These are phyloP conservation scores for Ophiostoma piceae DNA, from an alignment of 2,329 filamentous ascomycete species.

Conservation along the genomic window DNA sequence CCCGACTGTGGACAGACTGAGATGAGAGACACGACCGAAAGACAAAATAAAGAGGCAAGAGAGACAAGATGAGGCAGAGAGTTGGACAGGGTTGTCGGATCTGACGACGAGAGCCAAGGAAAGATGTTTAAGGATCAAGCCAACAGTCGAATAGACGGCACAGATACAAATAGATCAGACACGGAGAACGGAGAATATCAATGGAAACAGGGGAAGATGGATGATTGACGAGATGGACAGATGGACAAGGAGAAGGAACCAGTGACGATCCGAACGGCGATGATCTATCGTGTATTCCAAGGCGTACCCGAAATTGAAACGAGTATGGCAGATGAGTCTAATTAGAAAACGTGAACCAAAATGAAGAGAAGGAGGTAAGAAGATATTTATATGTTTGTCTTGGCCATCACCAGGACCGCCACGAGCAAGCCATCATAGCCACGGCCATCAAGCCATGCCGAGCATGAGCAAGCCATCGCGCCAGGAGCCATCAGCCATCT, in stretches of 20 bases:
- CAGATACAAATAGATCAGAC: background rate
- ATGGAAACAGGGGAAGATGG: background rate
- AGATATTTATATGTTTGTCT: conserved; percentile 6
- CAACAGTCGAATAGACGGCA: background rate
- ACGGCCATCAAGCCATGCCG: background rate
- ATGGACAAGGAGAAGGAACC: background rate
- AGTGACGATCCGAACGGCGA: background rate
- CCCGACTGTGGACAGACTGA: background rate
- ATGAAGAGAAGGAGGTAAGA: background rate
- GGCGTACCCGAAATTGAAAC: background rate
- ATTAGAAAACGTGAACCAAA: background rate
- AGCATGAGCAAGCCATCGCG: background rate
- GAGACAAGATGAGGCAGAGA: conserved; percentile 4
- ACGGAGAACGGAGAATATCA: background rate
- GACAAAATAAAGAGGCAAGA: background rate
- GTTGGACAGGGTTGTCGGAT: conserved; percentile 2
- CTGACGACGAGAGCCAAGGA: background rate
- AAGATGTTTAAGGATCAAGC: background rate
- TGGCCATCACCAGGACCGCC: background rate
- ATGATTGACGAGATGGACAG: background rate
- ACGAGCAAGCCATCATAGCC: background rate
- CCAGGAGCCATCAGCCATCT: conserved; percentile 4
- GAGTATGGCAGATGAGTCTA: background rate
- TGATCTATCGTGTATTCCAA: background rate
- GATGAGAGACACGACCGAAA: background rate